Evolutionary conservation across 1,284 basidiomycete species (phyloP).

Genomic region (Pyrrhoderma lamaoense): DNA sequence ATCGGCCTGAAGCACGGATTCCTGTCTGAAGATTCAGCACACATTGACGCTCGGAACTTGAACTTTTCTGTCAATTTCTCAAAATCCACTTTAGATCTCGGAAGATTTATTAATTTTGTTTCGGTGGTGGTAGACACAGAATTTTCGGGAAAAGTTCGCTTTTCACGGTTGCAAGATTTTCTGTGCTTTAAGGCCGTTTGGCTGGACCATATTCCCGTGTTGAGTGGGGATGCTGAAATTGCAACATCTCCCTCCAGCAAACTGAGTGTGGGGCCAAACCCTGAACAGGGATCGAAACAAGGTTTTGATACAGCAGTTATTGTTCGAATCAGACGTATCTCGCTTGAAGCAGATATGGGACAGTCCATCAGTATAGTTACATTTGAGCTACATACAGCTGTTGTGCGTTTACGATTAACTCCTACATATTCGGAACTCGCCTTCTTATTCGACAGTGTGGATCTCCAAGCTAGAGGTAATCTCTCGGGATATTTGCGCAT

Average conservation of each 20-base stretch:
- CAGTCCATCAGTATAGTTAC: constrained; percentile 62
- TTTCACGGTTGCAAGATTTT: constrained; percentile 79
- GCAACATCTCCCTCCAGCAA: constrained; percentile 21
- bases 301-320: constrained; percentile 54
- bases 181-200: constrained; percentile 88
- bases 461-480: constrained; percentile 63
- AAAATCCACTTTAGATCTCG: constrained; percentile 35
- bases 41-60: constrained; percentile 68
- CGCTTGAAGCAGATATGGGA: constrained; percentile 70
- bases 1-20: constrained; percentile 76
- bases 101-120: constrained; percentile 45
- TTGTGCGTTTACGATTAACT: constrained; percentile 55
- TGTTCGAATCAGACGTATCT: constrained; percentile 63
- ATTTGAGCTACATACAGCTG: constrained; percentile 54
- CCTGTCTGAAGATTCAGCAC: constrained; percentile 71
- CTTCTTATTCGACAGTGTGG: constrained; percentile 56
- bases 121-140: constrained; percentile 72
- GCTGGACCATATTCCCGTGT: constrained; percentile 76
- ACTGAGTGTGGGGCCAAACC: constrained; percentile 15
- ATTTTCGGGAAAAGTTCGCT: constrained; percentile 63
- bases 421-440: constrained; percentile 54
- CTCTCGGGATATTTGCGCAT: constrained; percentile 65
- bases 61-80: constrained; percentile 63
- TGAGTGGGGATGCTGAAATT: constrained; percentile 36
- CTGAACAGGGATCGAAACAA: constrained; percentile 29